Percentiles rank a stretch among this genome's conserved stretches.
These are phyloP conservation scores for Byssochlamys sp. DNA, from an alignment of 2,329 filamentous ascomycete species.

Conservation along the genomic window DNA sequence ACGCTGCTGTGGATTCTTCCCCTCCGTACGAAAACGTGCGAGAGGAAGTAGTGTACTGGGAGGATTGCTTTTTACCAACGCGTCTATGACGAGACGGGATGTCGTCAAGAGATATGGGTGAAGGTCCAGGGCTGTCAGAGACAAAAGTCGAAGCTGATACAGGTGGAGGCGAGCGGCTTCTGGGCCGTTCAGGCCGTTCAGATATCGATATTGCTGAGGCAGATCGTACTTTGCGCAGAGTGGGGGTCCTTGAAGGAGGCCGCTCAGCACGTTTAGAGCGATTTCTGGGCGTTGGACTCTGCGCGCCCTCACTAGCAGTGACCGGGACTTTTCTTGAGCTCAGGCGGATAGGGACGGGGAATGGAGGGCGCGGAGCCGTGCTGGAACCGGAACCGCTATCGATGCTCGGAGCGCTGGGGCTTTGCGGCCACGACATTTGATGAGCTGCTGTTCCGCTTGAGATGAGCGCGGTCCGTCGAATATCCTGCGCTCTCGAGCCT, in stretches of 20 bases:
- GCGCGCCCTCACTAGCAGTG: conserved; percentile 63
- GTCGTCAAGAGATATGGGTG: conserved; percentile 63
- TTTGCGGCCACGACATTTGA: conserved; percentile 50
- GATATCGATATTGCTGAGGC: conserved; percentile 59
- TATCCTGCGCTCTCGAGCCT: conserved; percentile 48
- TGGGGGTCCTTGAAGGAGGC: conserved; percentile 48
- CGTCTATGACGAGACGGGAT: conserved; percentile 43
- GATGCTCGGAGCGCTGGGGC: conserved; percentile 36
- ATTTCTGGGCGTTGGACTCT: conserved; percentile 62
- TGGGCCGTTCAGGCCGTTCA: conserved; percentile 37
- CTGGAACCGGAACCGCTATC: conserved; percentile 30
- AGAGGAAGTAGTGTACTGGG: conserved; percentile 16
- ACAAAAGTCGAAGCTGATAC: conserved; percentile 59
- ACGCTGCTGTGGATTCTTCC: conserved; percentile 43
- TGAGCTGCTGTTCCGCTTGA: conserved; percentile 67
- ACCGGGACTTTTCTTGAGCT: conserved; percentile 69
- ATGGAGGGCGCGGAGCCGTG: conserved; percentile 53
- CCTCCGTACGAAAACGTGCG: conserved; percentile 24
- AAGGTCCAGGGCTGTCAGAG: conserved; percentile 60
- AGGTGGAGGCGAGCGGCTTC: conserved; percentile 41
- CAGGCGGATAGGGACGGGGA: conserved; percentile 79
- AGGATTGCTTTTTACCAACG: conserved; percentile 11
- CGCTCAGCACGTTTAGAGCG: conserved; percentile 47
- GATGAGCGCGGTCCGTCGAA: conserved; percentile 71
- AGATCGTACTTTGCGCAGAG: conserved; percentile 74